Evolutionary conservation across 176 grass and related monocot genomes (phyloP).

Genomic region (Canna indica): DNA sequence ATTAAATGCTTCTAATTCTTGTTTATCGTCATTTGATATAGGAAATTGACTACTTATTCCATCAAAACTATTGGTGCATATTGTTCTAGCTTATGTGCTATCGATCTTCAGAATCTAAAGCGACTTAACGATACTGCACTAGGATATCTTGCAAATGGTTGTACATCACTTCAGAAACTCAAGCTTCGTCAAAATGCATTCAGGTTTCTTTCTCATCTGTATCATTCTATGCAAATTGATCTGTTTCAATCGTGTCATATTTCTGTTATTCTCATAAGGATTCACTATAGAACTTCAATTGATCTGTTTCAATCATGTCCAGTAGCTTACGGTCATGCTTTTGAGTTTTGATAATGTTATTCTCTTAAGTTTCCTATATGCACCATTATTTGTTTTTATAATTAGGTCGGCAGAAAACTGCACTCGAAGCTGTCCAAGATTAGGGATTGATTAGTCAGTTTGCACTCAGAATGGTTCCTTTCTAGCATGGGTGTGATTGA

Average conservation of each 20-base stretch:
- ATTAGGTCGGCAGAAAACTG: neutral
- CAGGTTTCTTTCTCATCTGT: slow-evolving; percentile 26
- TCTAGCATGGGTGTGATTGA: no score
- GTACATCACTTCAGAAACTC: slow-evolving; percentile 40
- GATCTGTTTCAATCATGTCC: no score
- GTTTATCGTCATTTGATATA: slow-evolving; percentile 27
- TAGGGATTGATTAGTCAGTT: neutral
- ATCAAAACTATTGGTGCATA: slow-evolving; percentile 60
- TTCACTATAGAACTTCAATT: neutral
- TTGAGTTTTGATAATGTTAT: neutral
- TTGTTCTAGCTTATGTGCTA: slow-evolving; percentile 40
- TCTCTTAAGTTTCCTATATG: neutral
- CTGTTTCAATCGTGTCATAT: neutral
- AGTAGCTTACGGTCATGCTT: neutral
- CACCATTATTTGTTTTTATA: neutral
- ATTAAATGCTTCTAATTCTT: slow-evolving; percentile 24
- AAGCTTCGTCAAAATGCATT: slow-evolving; percentile 52
- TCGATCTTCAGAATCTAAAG: slow-evolving; percentile 53
- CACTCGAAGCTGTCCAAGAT: neutral
- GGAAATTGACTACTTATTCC: slow-evolving; percentile 68
- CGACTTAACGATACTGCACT: slow-evolving; percentile 37
- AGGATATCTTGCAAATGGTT: slow-evolving; percentile 44
- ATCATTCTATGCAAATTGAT: neutral
- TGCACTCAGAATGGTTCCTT: no score
- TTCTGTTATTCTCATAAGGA: neutral